These are phyloP conservation scores for Colletotrichum brevisporum DNA, from an alignment of 2,329 filamentous ascomycete genomes.

Conservation along the genomic window DNA sequence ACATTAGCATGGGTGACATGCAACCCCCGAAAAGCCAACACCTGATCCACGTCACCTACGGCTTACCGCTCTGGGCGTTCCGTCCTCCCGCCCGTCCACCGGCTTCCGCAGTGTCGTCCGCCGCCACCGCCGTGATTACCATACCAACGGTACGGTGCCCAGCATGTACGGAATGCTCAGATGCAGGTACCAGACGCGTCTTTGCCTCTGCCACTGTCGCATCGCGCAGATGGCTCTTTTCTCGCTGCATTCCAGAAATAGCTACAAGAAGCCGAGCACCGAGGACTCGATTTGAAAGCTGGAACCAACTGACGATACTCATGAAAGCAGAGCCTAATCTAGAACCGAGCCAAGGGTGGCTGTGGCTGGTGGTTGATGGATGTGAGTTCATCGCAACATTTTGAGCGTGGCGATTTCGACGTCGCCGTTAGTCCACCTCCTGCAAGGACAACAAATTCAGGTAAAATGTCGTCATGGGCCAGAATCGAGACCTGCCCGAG, in stretches of 20 bases:
- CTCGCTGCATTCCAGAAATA: slow-evolving; percentile 24
- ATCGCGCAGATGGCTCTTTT: slow-evolving; percentile 4
- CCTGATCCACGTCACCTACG: slow-evolving; percentile 23
- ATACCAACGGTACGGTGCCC: slow-evolving; percentile 4
- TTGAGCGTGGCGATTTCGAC: slow-evolving; percentile 12
- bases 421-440: slow-evolving; percentile 2
- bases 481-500: not conserved
- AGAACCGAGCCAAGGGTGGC: no score
- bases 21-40: slow-evolving; percentile 3
- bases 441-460: not conserved
- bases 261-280: not conserved
- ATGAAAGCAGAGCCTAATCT: no score
- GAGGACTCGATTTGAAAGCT: not conserved
- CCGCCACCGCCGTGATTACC: slow-evolving; percentile 20
- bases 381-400: slow-evolving; percentile 11
- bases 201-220: no score
- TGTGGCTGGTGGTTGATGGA: not conserved
- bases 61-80: slow-evolving; percentile 29
- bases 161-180: not conserved
- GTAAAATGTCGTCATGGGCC: slow-evolving; percentile 18
- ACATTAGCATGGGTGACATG: slow-evolving; percentile 15
- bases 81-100: not conserved
- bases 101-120: slow-evolving; percentile 8
- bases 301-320: not conserved
- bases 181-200: slow-evolving; percentile 33